phyloP scores from a whole-genome alignment of 2,329 filamentous ascomycete genomes.

The Leptographium lundbergii region DNA sequence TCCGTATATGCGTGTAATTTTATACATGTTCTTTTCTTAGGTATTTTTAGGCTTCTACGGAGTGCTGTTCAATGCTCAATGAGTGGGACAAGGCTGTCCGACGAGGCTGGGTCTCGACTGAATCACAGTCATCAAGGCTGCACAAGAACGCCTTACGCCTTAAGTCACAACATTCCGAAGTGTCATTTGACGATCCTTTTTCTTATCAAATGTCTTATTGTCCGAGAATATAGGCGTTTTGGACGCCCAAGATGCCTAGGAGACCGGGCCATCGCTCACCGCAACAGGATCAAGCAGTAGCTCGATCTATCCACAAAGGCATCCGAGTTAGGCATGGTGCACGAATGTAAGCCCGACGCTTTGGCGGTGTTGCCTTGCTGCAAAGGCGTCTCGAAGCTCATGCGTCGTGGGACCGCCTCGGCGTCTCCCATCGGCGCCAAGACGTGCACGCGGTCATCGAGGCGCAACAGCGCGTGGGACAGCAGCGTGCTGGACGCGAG shows the following conservation, averaged over 20 bases:
- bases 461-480: slow-evolving; percentile 17
- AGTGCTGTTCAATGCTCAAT: too few species aligned
- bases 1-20: too few species aligned
- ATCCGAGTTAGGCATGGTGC: slow-evolving; percentile 8
- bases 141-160: neutral
- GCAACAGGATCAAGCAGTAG: slow-evolving; percentile 9
- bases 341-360: neutral
- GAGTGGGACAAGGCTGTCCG: too few species aligned
- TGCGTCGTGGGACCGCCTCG: neutral
- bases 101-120: too few species aligned
- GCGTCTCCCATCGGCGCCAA: slow-evolving; percentile 11
- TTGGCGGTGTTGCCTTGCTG: neutral
- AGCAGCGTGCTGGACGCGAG: slow-evolving; percentile 19
- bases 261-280: slow-evolving; percentile 11
- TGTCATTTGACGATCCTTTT: neutral
- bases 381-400: neutral
- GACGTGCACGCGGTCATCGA: slow-evolving; percentile 15
- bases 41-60: too few species aligned
- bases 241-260: slow-evolving; percentile 8
- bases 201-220: slow-evolving; percentile 4
- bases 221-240: slow-evolving; percentile 7
- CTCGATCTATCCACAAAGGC: slow-evolving; percentile 8
- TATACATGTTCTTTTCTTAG: too few species aligned
- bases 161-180: too few species aligned
- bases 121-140: too few species aligned